Percentiles rank a stretch among this genome's conserved stretches.
These are phyloP conservation scores for Chrysoporthe cubensis DNA, from an alignment of 2,329 filamentous ascomycete genomes.

Conservation along the genomic window DNA sequence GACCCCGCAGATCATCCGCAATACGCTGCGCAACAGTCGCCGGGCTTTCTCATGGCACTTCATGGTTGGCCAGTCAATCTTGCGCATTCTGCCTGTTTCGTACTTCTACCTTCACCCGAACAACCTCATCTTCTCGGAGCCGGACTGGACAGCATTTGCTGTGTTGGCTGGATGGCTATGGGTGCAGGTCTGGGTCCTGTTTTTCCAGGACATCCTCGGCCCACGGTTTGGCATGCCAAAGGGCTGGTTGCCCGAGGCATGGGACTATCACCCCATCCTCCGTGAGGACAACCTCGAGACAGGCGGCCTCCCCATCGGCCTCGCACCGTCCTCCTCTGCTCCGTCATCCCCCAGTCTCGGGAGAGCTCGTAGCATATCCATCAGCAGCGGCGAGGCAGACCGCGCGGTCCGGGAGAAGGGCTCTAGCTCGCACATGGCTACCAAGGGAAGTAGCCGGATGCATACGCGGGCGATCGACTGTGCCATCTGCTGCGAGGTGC, in stretches of 20 bases:
- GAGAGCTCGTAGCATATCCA: conserved; percentile 37
- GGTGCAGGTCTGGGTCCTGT: conserved; percentile 80
- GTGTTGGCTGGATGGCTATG: conserved; percentile 79
- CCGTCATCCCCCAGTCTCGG: conserved; percentile 39
- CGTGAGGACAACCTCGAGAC: conserved; percentile 81
- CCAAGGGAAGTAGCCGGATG: conserved; percentile 30
- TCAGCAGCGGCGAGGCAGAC: conserved; percentile 31
- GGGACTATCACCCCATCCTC: conserved; percentile 93
- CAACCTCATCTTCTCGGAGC: conserved; percentile 80
- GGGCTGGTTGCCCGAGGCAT: conserved; percentile 72
- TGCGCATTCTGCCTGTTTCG: conserved; percentile 77
- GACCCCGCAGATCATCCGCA: conserved; percentile 89
- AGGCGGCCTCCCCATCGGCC: conserved; percentile 78
- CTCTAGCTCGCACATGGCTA: conserved; percentile 30
- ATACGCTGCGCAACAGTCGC: conserved; percentile 87
- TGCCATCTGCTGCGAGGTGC: conserved; percentile 89
- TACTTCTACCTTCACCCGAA: conserved; percentile 82
- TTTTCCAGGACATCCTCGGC: conserved; percentile 81
- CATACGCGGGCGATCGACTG: conserved; percentile 73
- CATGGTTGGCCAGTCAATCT: conserved; percentile 77
- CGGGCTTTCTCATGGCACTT: conserved; percentile 92
- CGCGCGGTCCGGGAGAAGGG: conserved; percentile 40
- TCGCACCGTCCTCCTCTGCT: conserved; percentile 45
- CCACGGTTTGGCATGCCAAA: conserved; percentile 83
- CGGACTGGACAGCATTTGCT: conserved; percentile 67